Evolutionary conservation across 1,284 basidiomycete species (phyloP), one percentile per base, ranked within the genome.

Genomic region (Macrocybe sp.): DNA sequence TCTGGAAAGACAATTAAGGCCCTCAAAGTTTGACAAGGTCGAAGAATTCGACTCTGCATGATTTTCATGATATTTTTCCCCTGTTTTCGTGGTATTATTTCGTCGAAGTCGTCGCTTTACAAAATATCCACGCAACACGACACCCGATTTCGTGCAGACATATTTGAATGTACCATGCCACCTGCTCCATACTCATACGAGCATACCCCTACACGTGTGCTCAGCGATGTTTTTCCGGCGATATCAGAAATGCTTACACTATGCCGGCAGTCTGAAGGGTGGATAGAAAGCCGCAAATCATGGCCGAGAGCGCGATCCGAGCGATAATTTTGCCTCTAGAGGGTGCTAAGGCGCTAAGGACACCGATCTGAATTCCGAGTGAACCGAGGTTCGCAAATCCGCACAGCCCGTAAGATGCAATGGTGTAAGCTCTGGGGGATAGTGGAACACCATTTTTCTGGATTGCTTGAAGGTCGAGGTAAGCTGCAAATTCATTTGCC

Each of bases 321-420:
- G 88, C 82, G 57, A 94, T 92, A 52, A 79, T 70, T 59, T 78
- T 85, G 44, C 75, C 74, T 52, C 84, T 78, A 16, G 80, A 80
- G n/a, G 92, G 92, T 14, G 90, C 88, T 50, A 95, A 75, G 37
- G 89, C 89, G 52, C 81, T 75, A 44, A 95, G 76, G 57, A 95
- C 91, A 66, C 92, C 93, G 52, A 95, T 86, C 67, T 94, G 90
- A 61, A 95, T 92, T 65, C 92, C 93, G 37, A 93, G 70, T 34
- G 89, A 91, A 52, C 83, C 78, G 36, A 92, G 72, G 69, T 96
- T 96, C 48, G 90, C 91, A 62, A 96, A 96, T 7, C 92, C 92
- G 64, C 92, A 94, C 37, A 92, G 83, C 36, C 85, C 84, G 61
- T 92, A 92, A 32, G 84, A 83, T 37, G 83, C 79, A 57, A 94